A percentile compares a stretch with the other conserved stretches of the same genome.
Evolutionary conservation across 345 rosid genomes (phyloP).

Genomic region (Aethionema arabicum): DNA sequence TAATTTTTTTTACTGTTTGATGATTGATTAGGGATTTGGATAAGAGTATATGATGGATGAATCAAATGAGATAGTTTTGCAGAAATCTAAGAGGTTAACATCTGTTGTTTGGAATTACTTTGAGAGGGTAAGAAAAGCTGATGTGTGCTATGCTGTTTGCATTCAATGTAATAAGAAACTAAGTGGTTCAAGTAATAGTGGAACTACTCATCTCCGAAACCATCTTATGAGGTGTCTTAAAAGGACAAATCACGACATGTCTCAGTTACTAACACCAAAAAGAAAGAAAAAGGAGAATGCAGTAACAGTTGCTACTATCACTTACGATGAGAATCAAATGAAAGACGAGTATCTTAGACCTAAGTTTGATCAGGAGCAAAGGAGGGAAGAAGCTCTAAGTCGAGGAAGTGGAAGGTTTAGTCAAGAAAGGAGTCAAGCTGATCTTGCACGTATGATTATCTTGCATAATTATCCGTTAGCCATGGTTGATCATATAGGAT

Average conservation of each 20-base stretch:
- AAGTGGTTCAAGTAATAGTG: conserved; percentile 96
- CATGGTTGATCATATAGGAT: conserved; percentile 90
- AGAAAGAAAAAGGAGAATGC: conserved; percentile 72
- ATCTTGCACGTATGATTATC: conserved; percentile 93
- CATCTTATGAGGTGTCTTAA: conserved; percentile 92
- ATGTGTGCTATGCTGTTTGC: conserved; percentile 85
- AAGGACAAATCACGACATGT: conserved; percentile 74
- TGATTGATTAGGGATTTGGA: conserved; percentile 18
- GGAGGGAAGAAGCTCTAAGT: conserved; percentile 64
- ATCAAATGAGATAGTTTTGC: conserved; percentile 50
- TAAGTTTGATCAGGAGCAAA: conserved; percentile 70
- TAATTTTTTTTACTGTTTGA: conserved; percentile 35
- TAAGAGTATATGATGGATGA: conserved; percentile 61
- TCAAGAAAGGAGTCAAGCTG: conserved; percentile 70
- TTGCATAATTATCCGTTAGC: conserved; percentile 74
- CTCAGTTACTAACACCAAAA: conserved; percentile 80
- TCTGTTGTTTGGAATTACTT: conserved; percentile 96
- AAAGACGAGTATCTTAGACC: conserved; percentile 75
- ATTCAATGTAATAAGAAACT: conserved; percentile 85
- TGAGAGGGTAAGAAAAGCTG: conserved; percentile 84
- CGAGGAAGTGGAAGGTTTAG: conserved; percentile 71
- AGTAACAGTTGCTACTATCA: conserved; percentile 50
- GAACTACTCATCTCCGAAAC: conserved; percentile 90
- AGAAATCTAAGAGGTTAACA: conserved; percentile 86
- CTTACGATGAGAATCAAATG: conserved; percentile 61